Base-by-base conservation (phyloP, 306 rosid species). In the Datisca glomerata region DNA sequence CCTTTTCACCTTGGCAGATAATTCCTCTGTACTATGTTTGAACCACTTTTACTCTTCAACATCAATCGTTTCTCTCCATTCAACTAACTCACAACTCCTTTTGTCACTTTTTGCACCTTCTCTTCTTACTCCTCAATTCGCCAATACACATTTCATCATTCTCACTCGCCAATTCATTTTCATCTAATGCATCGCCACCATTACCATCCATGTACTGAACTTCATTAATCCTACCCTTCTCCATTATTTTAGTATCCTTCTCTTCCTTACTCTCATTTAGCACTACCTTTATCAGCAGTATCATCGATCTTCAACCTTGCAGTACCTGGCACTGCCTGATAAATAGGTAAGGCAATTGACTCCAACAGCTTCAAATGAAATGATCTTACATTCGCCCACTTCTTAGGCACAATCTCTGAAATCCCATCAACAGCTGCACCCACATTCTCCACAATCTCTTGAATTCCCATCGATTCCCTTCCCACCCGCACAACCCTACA, bases 401-500 rank as follows among this genome's bases (percentile, higher is more conserved):
- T 72, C 50, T 53, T 71, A 0, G 83, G 93, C 57, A 89, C 76
- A 59, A 61, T 23, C 60, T 70, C 86, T 2, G 64, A 76, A 12
- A 61, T 17, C 16, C 84, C 95, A 33, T 69, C 20, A 4, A 75
- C 53, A 0, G 84, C 76, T 0, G 79, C 75, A 23, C 56, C 37
- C 31, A 70, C 83, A 72, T 89, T 83, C 32, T 47, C 76, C 29
- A 69, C 79, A 16, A 83, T 31, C 35, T 31, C 35, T 31, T 31
- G 12, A 11, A 31, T 3, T 8, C 35, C 12, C 35, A 31, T 31
- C 1, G 35, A 31, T 10, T 11, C 35, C 35, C 56, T 74, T 0
- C 85, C 95, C 6, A 89, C 93, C 52, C 47, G 70, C 37, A 89
- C 66, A 16, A 89, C 93, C 19, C 85, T 54, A 28, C 97, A 87